Evolutionary conservation across 805 yeast species (phyloP), one percentile per base, ranked within the genome.

Genomic region (Saccharomyces jurei): DNA sequence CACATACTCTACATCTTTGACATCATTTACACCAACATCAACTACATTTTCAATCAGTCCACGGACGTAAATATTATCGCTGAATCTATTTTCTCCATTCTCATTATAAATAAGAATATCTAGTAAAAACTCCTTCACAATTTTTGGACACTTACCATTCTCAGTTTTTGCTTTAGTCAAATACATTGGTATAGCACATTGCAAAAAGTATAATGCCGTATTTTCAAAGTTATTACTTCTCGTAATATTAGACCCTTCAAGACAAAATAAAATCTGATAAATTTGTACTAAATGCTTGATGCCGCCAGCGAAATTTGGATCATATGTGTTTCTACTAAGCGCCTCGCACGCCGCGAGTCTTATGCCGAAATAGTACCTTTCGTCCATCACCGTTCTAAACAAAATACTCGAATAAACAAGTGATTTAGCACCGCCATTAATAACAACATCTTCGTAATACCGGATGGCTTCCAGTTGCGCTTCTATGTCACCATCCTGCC

Each of bases 401-500:
- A 94, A 72, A 22, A 87, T 79, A 0, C 96, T 83, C 6, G 96
- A 88, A 65, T 89, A 87, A 4, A 87, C 74, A 0, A 76, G 60
- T 1, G 79, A 77, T 0, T 90, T 87, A 53, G 81, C 78, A 51
- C 77, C 77, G 10, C 77, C 70, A 30, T 60, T 58, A 1, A 59
- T 47, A 11, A 68, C 58, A 3, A 74, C 71, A 22, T 77, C 80
- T 6, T 86, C 83, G 69, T 89, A 92, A 67, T 80, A 88, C 50
- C 77, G 73, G 14, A 91, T 79, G 9, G 97, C 89, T 52, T 89
- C 96, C 47, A 82, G 71, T 64, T 94, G 99, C 0, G 99, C 99
- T 57, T 90, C 96, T 21, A 94, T 95, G 65, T 94, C 99, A 58
- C 97, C 74, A 70, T 94, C 99, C 66, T 90, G 96, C 61, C 88